Evolutionary conservation across 2,329 filamentous ascomycete genomes (phyloP).

Genomic region (Exophiala aquamarina): DNA sequence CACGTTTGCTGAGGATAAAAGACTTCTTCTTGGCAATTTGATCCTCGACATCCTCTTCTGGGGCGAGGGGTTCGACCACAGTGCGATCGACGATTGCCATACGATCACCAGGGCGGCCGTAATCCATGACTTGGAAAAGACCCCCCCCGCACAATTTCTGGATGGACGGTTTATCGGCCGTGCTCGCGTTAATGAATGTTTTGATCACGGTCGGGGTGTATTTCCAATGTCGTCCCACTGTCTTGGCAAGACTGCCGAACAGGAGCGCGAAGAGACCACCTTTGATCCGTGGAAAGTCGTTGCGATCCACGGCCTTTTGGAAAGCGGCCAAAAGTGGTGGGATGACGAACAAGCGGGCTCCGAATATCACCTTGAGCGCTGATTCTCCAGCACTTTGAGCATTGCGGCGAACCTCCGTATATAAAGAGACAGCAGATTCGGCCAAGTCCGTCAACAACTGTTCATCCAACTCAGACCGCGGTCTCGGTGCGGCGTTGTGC

Average conservation of each 20-base stretch:
- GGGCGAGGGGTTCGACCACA: slow-evolving; percentile 70
- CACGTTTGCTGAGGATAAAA: slow-evolving; percentile 72
- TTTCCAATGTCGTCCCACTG: slow-evolving; percentile 87
- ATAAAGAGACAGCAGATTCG: slow-evolving; percentile 83
- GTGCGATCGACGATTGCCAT: slow-evolving; percentile 78
- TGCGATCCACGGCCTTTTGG: slow-evolving; percentile 72
- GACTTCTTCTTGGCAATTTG: slow-evolving; percentile 66
- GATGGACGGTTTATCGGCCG: slow-evolving; percentile 90
- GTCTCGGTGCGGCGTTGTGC: slow-evolving; percentile 85
- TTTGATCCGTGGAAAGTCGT: slow-evolving; percentile 89
- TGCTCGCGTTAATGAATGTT: slow-evolving; percentile 84
- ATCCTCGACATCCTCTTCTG: slow-evolving; percentile 61
- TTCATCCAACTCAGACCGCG: slow-evolving; percentile 88
- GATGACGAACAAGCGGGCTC: slow-evolving; percentile 83
- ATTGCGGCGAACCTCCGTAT: slow-evolving; percentile 92
- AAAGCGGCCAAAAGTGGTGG: slow-evolving; percentile 80
- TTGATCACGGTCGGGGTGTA: slow-evolving; percentile 88
- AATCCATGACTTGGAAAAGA: slow-evolving; percentile 84
- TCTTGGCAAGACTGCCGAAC: slow-evolving; percentile 84
- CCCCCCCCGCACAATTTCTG: slow-evolving; percentile 82
- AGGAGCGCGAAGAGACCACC: slow-evolving; percentile 88
- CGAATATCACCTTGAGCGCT: slow-evolving; percentile 86
- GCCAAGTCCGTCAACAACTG: slow-evolving; percentile 80
- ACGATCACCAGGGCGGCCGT: slow-evolving; percentile 82
- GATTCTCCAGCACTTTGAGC: slow-evolving; percentile 92